These are phyloP conservation scores for Amauroascus verrucosus DNA, from an alignment of 2,329 filamentous ascomycete genomes.

Conservation along the genomic window DNA sequence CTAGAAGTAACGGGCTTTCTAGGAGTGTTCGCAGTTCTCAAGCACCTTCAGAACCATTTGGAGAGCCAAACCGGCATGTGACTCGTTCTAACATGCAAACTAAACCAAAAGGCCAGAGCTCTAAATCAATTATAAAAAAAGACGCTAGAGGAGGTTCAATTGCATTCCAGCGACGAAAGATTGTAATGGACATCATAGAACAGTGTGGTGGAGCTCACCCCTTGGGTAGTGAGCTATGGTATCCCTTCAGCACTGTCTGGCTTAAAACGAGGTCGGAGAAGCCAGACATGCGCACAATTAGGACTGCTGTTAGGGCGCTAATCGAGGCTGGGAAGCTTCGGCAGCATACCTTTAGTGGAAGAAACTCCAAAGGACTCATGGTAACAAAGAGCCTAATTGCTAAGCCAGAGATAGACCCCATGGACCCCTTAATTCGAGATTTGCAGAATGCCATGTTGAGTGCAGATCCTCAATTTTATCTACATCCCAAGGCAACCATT, in stretches of 20 bases:
- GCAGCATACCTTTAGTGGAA: constrained; percentile 44
- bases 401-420: constrained; percentile 37
- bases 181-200: constrained; percentile 46
- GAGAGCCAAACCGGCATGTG: neutral
- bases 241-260: constrained; percentile 47
- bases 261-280: constrained; percentile 34
- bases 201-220: constrained; percentile 48
- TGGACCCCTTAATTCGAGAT: constrained; percentile 38
- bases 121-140: neutral
- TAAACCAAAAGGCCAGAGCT: neutral
- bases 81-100: neutral
- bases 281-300: constrained; percentile 46
- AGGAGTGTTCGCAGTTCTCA: neutral
- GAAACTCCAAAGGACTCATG: constrained; percentile 38
- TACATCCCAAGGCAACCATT: constrained; percentile 36
- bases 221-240: constrained; percentile 45
- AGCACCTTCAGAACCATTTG: neutral
- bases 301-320: constrained; percentile 41
- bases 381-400: constrained; percentile 43
- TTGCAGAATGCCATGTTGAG: constrained; percentile 44
- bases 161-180: constrained; percentile 37
- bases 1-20: neutral
- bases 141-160: constrained; percentile 33
- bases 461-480: constrained; percentile 33
- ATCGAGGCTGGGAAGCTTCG: constrained; percentile 43